Percentiles rank a stretch among this genome's conserved stretches.
These are phyloP conservation scores for Hericium rajendrae DNA, from an alignment of 768 basidiomycete genomes.

Conservation along the genomic window DNA sequence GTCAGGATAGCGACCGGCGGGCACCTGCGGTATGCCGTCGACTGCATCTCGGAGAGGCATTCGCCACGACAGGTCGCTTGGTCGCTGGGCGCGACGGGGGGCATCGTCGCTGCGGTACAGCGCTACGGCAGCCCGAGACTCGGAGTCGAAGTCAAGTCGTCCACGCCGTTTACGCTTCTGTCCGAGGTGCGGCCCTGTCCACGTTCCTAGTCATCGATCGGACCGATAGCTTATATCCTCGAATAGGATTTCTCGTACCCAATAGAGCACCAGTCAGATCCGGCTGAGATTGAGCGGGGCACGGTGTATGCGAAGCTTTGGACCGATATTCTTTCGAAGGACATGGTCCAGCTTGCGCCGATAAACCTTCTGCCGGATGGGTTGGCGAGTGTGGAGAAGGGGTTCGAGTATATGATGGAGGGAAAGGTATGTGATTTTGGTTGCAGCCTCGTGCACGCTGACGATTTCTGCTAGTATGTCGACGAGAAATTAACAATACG, in stretches of 20 bases:
- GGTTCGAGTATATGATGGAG: neutral
- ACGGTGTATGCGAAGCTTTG: conserved; percentile 3
- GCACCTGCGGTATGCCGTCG: conserved; percentile 10
- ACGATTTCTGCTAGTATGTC: too few species aligned
- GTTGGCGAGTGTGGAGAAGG: conserved; percentile 14
- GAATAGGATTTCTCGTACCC: conserved; percentile 11
- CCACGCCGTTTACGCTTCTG: neutral
- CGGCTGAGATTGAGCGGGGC: neutral
- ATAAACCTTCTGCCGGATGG: conserved; percentile 18
- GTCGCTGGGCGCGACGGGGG: conserved; percentile 7
- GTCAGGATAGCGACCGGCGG: conserved; percentile 15
- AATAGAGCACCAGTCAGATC: conserved; percentile 7
- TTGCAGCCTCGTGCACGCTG: too few species aligned
- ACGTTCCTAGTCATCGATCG: neutral
- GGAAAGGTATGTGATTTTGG: neutral
- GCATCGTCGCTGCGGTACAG: neutral
- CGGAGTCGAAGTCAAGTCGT: neutral
- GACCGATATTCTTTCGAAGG: conserved; percentile 11
- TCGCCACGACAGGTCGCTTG: neutral
- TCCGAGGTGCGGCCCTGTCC: neutral
- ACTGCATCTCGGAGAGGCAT: conserved; percentile 9
- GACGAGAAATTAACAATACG: too few species aligned
- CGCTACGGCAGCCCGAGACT: neutral
- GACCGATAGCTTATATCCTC: neutral
- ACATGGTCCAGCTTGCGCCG: conserved; percentile 16